Conservation (phyloP, 306 rosid genomes). For the Sicyos baderoa region DNA sequence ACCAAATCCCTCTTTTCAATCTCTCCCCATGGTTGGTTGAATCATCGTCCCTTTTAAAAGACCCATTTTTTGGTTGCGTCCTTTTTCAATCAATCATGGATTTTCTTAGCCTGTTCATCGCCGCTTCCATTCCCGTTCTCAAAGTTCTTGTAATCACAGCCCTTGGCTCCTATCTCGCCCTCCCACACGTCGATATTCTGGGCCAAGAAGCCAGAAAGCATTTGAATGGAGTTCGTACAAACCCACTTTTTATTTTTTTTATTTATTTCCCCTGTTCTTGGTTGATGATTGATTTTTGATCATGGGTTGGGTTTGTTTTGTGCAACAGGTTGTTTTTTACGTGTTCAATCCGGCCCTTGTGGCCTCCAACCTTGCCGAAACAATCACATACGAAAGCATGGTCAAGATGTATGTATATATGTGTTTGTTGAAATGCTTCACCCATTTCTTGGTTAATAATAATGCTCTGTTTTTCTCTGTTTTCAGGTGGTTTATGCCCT, state of each 20-base stretch:
- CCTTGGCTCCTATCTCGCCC: conserved; percentile 47
- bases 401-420: conserved; percentile 26
- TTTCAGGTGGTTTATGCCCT: conserved; percentile 51
- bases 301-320: too few species aligned
- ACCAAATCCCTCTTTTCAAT: too few species aligned
- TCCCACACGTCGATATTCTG: conserved; percentile 32
- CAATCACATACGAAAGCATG: conserved; percentile 38
- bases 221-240: conserved; percentile 31
- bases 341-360: conserved; percentile 49
- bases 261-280: not conserved
- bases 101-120: conserved; percentile 36
- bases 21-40: not conserved
- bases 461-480: not conserved
- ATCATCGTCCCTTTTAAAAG: too few species aligned
- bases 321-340: conserved; percentile 37
- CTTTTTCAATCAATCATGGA: conserved; percentile 19
- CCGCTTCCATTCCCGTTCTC: conserved; percentile 46
- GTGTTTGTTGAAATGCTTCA: not conserved
- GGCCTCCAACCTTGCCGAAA: conserved; percentile 31
- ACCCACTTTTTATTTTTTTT: too few species aligned
- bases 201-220: conserved; percentile 40
- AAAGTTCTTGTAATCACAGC: conserved; percentile 47
- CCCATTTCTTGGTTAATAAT: not conserved
- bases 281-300: not conserved
- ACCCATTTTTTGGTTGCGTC: not conserved